Conservation (phyloP, 106 monocot species). For the Dactylorhiza incarnata region DNA sequence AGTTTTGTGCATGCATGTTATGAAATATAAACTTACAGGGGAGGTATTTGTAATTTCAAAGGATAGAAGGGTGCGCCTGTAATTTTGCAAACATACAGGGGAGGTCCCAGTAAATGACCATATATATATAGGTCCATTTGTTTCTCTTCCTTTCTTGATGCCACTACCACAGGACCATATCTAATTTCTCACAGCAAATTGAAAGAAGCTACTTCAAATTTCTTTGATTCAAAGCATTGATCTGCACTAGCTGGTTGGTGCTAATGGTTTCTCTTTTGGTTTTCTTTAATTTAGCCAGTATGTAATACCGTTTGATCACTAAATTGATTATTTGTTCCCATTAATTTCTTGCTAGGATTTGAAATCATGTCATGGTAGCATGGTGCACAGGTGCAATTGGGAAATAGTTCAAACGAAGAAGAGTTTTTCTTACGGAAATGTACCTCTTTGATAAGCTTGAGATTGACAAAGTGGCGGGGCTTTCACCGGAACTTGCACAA, state of each 20-base stretch:
- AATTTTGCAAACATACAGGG: too few relatives aligned
- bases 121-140: too few relatives aligned
- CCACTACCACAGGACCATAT: not conserved
- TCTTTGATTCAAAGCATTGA: not conserved
- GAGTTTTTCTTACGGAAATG: not conserved
- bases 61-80: too few relatives aligned
- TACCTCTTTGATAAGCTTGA: conserved; percentile 1
- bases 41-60: too few relatives aligned
- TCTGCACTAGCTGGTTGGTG: not conserved
- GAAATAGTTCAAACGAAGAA: not conserved
- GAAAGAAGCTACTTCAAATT: not conserved
- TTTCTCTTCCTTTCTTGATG: too few relatives aligned
- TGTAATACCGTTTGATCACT: not conserved
- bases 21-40: too few relatives aligned
- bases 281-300: not conserved
- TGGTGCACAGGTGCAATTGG: not conserved
- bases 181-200: not conserved
- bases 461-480: not conserved
- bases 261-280: not conserved
- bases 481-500: not conserved
- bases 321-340: not conserved
- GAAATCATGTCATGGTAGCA: not conserved
- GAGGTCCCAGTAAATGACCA: too few relatives aligned
- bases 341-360: not conserved
- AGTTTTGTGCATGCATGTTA: too few relatives aligned